These are phyloP conservation scores for Monosporascus sp. DNA, from an alignment of 2,329 filamentous ascomycete species.

Conservation along the genomic window DNA sequence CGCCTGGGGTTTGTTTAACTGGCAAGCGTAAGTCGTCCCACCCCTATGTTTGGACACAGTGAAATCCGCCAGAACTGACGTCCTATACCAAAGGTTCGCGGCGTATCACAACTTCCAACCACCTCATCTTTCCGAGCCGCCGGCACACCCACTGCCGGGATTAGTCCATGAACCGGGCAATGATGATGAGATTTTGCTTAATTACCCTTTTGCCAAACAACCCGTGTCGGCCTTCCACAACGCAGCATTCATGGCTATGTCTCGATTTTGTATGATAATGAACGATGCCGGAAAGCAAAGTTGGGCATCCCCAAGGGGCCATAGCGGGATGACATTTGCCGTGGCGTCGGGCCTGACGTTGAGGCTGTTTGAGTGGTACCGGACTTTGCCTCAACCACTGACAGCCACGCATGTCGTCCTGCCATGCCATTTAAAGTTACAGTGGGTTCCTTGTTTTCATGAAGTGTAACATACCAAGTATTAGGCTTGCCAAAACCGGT, in stretches of 20 bases:
- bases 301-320: conserved; percentile 2
- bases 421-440: conserved; percentile 30
- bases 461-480: background rate
- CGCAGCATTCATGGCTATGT: conserved; percentile 22
- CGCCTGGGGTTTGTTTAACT: conserved; percentile 31
- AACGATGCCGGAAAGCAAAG: conserved; percentile 21
- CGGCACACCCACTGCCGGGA: conserved; percentile 25
- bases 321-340: conserved; percentile 9
- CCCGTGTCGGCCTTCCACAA: conserved; percentile 20
- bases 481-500: background rate
- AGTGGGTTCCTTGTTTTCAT: conserved; percentile 21
- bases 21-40: conserved; percentile 21
- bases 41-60: background rate
- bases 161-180: conserved; percentile 14
- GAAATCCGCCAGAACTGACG: conserved; percentile 5
- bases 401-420: conserved; percentile 24
- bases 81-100: conserved; percentile 4
- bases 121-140: conserved; percentile 25
- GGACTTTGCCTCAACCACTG: conserved; percentile 18
- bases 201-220: conserved; percentile 24
- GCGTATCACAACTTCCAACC: conserved; percentile 17
- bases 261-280: conserved; percentile 27
- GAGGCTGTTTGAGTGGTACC: conserved; percentile 23
- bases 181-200: conserved; percentile 32
- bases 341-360: conserved; percentile 14